Conservation (phyloP, 164 flowering plant genomes). For the Santalum album region DNA sequence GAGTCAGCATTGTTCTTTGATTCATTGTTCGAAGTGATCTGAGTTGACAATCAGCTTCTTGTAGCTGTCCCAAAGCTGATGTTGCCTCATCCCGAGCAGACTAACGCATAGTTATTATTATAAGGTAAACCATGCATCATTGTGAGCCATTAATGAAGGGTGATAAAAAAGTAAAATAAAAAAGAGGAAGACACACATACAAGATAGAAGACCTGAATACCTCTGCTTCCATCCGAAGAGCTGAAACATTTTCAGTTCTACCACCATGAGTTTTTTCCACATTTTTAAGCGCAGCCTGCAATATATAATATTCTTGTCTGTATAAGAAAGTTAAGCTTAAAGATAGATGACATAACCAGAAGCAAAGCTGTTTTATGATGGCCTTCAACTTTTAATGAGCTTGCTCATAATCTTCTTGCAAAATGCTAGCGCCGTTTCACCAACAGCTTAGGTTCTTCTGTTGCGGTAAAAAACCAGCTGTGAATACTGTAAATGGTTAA, state of each 20-base stretch:
- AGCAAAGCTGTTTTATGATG: too few relatives aligned
- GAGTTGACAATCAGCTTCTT: conserved; percentile 51
- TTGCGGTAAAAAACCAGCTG: too few relatives aligned
- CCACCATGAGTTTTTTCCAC: conserved; percentile 46
- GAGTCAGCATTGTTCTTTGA: conserved; percentile 61
- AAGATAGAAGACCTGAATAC: conserved; percentile 24
- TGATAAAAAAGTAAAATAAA: not conserved
- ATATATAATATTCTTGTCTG: not conserved
- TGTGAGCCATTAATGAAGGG: not conserved
- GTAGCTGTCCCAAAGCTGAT: conserved; percentile 58
- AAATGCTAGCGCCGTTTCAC: too few relatives aligned
- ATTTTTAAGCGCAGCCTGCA: conserved; percentile 73
- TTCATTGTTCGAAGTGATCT: conserved; percentile 48
- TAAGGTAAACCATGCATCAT: conserved; percentile 4
- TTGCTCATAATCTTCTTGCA: too few relatives aligned
- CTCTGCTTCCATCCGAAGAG: conserved; percentile 65
- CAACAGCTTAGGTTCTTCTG: too few relatives aligned
- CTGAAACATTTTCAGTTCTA: conserved; percentile 29
- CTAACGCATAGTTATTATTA: conserved; percentile 23
- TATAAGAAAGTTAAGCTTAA: too few relatives aligned
- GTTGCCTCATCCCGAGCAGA: conserved; percentile 64
- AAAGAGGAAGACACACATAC: conserved; percentile 4
- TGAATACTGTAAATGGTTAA: too few relatives aligned
- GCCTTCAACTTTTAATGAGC: too few relatives aligned
- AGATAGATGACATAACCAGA: not conserved